These are phyloP conservation scores for Neonothopanus nambi DNA, from an alignment of 1,284 basidiomycete species.

Conservation along the genomic window DNA sequence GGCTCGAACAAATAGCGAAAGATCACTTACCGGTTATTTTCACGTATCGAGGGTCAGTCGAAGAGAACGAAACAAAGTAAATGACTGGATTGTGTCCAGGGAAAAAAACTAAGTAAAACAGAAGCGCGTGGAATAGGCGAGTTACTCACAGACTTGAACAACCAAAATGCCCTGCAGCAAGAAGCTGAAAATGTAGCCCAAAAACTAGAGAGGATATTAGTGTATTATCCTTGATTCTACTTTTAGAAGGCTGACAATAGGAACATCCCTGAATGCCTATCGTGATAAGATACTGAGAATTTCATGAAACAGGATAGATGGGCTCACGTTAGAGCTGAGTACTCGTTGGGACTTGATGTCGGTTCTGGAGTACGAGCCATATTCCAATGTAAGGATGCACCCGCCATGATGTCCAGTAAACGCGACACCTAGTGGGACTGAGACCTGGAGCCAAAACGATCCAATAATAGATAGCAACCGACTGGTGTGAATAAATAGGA, in stretches of 20 bases:
- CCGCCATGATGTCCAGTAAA: no score
- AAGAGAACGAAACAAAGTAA: constrained; percentile 15
- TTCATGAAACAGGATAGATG: background rate
- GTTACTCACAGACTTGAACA: constrained; percentile 15
- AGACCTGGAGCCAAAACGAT: no score
- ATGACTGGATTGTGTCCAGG: constrained; percentile 9
- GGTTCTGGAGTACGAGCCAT: no score
- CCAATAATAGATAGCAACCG: no score
- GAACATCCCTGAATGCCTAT: constrained; percentile 11
- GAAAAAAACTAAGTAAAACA: no score
- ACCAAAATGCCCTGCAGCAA: constrained; percentile 13
- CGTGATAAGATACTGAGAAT: background rate
- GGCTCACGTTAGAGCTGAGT: constrained; percentile 12
- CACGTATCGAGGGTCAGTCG: constrained; percentile 5
- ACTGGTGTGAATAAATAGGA: no score
- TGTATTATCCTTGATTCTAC: background rate
- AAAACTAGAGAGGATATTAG: constrained; percentile 3
- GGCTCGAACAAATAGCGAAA: no score
- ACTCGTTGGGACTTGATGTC: background rate
- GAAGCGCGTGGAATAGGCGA: background rate
- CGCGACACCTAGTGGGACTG: no score
- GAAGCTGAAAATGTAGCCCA: constrained; percentile 14
- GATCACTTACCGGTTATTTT: constrained; percentile 9
- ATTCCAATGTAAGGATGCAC: no score
- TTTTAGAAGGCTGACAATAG: constrained; percentile 5